Evolutionary conservation across 208 protist species (phyloP), one percentile per base, ranked within the genome.

Genomic region (Trypanosoma boissoni): DNA sequence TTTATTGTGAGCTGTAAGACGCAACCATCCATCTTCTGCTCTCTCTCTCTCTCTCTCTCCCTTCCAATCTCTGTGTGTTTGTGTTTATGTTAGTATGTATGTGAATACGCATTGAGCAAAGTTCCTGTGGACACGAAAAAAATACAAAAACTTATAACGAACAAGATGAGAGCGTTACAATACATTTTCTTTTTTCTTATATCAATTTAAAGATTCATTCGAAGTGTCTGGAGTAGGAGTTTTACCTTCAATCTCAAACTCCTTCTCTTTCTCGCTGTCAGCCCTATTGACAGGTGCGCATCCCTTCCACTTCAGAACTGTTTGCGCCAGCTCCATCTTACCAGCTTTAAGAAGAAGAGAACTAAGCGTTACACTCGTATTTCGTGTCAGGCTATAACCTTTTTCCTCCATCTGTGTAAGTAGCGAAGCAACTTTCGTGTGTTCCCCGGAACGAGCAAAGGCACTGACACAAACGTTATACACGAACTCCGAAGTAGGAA

Each of bases 281-380:
- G 28, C 32, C 4, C 46, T 2, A 23, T 43, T 41, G 21, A 27
- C 41, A 21, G 42, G 39, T n/a, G 52, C 37, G 36, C 31, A 64
- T 55, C 82, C 82, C 48, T 92, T 94, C 83, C 83, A 92, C 62
- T 82, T 84, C 16, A 96, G 74, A 31, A 96, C 86, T 14, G 76
- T 85, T 55, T 93, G 86, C 29, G 89, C 89, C 37, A 96, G 63
- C 58, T 96, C 82, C 29, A 87, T 26, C 59, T 92, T 96, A 1
- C 89, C 89, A 0, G 86, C 83, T 60, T 93, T 96, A 16, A 96
- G 69, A n/a, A 96, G 67, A 43, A 96, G 69, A 32, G 83, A 84
- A 48, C 89, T 96, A 10, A 96, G 68, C n/a, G 77, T 81, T 4
- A 96, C 71, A 56, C 83, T 91, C n/a, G 89, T 92, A 69, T 72